Conservation (phyloP, 179 eudicot species). For the Sideroxylon spinosum region DNA sequence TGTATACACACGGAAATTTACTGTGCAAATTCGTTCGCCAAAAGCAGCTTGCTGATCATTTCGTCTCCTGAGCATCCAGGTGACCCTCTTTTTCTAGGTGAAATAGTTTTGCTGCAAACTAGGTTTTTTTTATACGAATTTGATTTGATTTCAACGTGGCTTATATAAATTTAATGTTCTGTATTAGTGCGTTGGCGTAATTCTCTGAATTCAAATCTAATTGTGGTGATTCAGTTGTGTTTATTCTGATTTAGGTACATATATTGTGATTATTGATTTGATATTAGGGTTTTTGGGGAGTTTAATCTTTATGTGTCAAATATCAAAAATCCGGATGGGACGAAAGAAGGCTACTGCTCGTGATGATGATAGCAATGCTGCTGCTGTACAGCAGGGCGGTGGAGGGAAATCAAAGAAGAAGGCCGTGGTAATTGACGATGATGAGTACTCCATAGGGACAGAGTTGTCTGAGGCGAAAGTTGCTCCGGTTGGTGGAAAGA, state of each 20-base stretch:
- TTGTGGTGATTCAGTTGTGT: neutral
- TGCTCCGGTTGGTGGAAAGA: slow-evolving; percentile 34
- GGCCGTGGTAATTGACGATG: slow-evolving; percentile 58
- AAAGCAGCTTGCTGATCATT: neutral
- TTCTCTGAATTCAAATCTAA: neutral
- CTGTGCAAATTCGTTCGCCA: no score
- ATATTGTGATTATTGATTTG: slow-evolving; percentile 12
- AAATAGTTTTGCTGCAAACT: neutral
- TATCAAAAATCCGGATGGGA: slow-evolving; percentile 39
- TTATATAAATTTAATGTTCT: neutral
- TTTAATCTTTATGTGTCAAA: slow-evolving; percentile 20
- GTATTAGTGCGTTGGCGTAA: neutral
- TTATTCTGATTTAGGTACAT: neutral
- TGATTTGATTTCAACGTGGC: neutral
- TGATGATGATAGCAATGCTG: slow-evolving; percentile 27
- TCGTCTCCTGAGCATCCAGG: neutral
- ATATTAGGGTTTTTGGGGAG: slow-evolving; percentile 10
- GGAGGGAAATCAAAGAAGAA: slow-evolving; percentile 58
- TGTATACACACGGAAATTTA: no score
- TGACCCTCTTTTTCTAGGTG: neutral
- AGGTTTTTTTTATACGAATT: neutral
- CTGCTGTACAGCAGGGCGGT: neutral
- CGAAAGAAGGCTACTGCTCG: slow-evolving; percentile 47
- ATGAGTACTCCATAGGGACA: slow-evolving; percentile 68
- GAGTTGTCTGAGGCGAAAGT: slow-evolving; percentile 51